Evolutionary conservation across 1,139 yeast genomes (phyloP), one percentile per base, ranked within the genome.

Genomic region (Blastobotrys malaysiensis): DNA sequence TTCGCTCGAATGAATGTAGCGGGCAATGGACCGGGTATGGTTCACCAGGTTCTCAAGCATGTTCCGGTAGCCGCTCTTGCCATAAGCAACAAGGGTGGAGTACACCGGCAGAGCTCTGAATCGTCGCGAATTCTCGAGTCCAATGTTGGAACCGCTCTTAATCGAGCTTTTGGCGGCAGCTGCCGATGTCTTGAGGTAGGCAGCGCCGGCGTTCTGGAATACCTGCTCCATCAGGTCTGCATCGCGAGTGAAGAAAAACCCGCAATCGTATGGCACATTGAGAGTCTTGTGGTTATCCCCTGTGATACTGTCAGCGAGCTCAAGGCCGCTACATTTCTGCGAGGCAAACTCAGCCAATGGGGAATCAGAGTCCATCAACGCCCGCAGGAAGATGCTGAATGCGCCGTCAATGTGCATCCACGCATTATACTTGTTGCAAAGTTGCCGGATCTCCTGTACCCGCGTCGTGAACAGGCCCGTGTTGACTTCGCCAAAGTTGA

Each of bases 341-440:
- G 21, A 22, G 21, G 63, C 64, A 9, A 51, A 44, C 5, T 19
- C 16, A 43, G 61, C 63, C 2, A 46, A 48, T 18, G 48, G 39
- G 9, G 52, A 48, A 21, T 43, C 50, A 3, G 55, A 45, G n/a
- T 49, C 49, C 45, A 54, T 53, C 31, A 64, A 52, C 3, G 57
- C 54, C 14, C 67, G 55, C 2, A 59, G 22, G 52, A 56, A 65
- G 16, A 55, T 56, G 16, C 66, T 66, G 53, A 65, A 65, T 2
- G 68, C 68, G 9, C 66, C 68, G 52, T 65, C 68, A 31, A 65
- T 53, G 52, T 65, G 68, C 39, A 65, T 53, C 68, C 68, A 65
- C 9, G 68, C 66, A n/a, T 55, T 52, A 49, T 63, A 58, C 50
- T 55, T 56, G 52, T 61, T 64, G 49, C 68, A 65, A n/a, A 65